Evolutionary conservation across 2,329 filamentous ascomycete species (phyloP).

Genomic region (Aspergillus niger): DNA sequence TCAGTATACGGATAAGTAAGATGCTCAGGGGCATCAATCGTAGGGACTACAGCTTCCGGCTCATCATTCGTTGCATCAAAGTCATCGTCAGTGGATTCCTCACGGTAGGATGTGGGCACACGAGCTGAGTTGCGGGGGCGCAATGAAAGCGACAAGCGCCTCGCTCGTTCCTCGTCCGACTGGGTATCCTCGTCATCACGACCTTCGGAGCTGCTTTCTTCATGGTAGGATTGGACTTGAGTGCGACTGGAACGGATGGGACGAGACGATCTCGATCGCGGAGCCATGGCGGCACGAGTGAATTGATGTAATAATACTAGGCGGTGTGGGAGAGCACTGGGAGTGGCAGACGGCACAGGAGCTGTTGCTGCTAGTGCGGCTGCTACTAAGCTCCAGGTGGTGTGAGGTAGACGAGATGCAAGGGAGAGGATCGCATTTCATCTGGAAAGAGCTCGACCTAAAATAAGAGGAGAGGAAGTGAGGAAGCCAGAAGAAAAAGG

Average conservation of each 20-base stretch:
- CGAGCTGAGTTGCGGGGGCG: conserved; percentile 35
- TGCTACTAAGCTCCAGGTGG: not conserved
- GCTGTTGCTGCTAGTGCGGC: conserved; percentile 1
- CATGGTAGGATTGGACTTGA: conserved; percentile 41
- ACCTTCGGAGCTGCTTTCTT: conserved; percentile 38
- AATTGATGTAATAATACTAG: not conserved
- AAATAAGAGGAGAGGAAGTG: not conserved
- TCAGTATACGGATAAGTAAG: conserved; percentile 14
- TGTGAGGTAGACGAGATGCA: not conserved
- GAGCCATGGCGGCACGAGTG: conserved; percentile 32
- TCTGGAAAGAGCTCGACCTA: not conserved
- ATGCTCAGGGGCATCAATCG: conserved; percentile 9
- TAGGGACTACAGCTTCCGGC: conserved; percentile 13
- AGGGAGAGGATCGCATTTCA: not conserved
- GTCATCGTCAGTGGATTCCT: conserved; percentile 37
- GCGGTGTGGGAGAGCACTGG: conserved; percentile 14
- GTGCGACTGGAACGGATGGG: conserved; percentile 40
- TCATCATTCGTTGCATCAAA: conserved; percentile 22
- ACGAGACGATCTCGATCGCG: conserved; percentile 29
- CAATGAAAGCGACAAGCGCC: conserved; percentile 29
- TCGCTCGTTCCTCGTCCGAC: conserved; percentile 16
- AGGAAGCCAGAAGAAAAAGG: not conserved
- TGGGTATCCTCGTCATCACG: conserved; percentile 20
- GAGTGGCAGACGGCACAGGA: conserved; percentile 21
- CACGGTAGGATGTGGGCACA: conserved; percentile 35